Base-by-base conservation (phyloP, 257 asterid species). In the Solanum acaule region DNA sequence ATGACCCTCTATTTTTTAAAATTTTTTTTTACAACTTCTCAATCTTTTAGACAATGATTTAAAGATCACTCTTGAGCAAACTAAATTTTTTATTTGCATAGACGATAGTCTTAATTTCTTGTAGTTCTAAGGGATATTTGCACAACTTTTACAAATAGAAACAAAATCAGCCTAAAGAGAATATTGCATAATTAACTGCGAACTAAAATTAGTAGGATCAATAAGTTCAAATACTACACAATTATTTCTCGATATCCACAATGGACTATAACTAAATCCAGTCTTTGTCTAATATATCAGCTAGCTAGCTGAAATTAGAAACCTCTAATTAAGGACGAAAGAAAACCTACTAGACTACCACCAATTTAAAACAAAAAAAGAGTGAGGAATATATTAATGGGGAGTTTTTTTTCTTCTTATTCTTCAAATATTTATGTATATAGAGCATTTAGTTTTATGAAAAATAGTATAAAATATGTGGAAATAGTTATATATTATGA, bases 381-480 rank as follows among this genome's bases (percentile, higher is more conserved):
- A 15, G 42, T 33, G 42, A 68, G 13, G n/a, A 16, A 59, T 46
- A 46, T 13, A 46, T 59, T 59, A 8, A 59, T 59, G 67, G 27
- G 67, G 67, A n/a, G 10, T 29, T 70, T 15, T 2, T 18, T 18
- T 72, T 20, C 25, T 16, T 27, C 42, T 70, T 70, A 70, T 70
- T 31, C n/a, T 33, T 72, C 79, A 33, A 16, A 68, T n/a, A n/a
- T 65, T 8, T 13, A 6, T 29, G 20, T 29, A 20, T 16, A 71
- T 33, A 0, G 79, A 34, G 52, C 84, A 77, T 40, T 38, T 77
- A 77, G 23, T 77, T 13, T 15, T 2, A 13, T 77, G 35, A 29
- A n/a, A 85, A 6, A 68, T 56, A 83, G n/a, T n/a, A n/a, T n/a
- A n/a, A n/a, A n/a, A n/a, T 76, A 37, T 20, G 38, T 85, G 56